Percentiles rank a stretch among this genome's conserved stretches.
These are phyloP conservation scores for Elsinoe australis DNA, from an alignment of 2,329 filamentous ascomycete genomes.

Conservation along the genomic window DNA sequence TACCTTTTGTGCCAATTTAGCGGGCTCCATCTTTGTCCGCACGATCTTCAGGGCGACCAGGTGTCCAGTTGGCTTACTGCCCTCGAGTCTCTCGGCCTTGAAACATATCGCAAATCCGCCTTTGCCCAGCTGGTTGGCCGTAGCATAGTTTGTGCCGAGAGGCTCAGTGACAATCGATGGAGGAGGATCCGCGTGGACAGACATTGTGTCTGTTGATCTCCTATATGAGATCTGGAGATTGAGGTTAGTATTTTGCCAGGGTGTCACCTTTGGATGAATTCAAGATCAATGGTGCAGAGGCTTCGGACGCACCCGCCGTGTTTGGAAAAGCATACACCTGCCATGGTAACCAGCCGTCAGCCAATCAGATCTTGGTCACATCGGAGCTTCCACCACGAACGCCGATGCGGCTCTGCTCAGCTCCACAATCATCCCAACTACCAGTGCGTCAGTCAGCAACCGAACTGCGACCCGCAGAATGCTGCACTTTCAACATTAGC, in stretches of 20 bases:
- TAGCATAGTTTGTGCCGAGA: constrained; percentile 64
- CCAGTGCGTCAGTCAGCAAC: too few relatives aligned
- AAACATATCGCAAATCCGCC: constrained; percentile 80
- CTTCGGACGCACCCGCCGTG: constrained; percentile 1
- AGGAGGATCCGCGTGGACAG: constrained; percentile 45
- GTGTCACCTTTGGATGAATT: background rate
- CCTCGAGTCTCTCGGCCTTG: constrained; percentile 56
- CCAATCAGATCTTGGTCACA: background rate
- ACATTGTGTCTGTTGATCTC: constrained; percentile 23
- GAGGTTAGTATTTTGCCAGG: background rate
- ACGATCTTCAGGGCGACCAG: constrained; percentile 75
- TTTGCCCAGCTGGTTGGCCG: constrained; percentile 67
- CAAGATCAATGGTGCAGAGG: background rate
- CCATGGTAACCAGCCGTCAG: background rate
- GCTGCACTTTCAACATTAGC: too few relatives aligned
- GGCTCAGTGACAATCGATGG: constrained; percentile 58
- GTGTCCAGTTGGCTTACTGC: constrained; percentile 51
- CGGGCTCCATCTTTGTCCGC: constrained; percentile 67
- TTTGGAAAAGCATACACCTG: constrained; percentile 6
- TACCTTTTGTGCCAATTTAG: constrained; percentile 80
- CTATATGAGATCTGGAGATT: background rate
- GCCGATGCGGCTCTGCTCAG: constrained; percentile 12
- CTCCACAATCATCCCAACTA: too few relatives aligned
- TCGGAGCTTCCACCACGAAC: background rate
- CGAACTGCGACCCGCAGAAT: too few relatives aligned